phyloP scores from a whole-genome alignment of 495 filamentous ascomycete species.

The Lentithecium fluviatile region DNA sequence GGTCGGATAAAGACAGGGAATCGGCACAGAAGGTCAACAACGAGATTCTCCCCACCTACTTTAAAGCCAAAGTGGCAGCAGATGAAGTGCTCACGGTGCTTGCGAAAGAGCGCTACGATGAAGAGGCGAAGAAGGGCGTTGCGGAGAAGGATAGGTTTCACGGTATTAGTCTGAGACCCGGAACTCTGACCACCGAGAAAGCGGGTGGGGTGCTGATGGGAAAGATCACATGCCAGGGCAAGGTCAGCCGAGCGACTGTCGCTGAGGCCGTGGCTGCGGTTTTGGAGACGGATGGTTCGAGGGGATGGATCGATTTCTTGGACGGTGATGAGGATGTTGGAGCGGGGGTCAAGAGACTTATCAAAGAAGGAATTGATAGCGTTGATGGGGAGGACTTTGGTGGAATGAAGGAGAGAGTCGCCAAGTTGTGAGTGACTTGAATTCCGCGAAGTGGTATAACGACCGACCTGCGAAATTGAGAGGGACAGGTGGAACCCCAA shows the following conservation, averaged over 20 bases:
- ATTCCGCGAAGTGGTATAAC: too few species aligned
- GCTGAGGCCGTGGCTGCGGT: conserved; percentile 66
- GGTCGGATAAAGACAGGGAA: conserved; percentile 59
- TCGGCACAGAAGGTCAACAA: conserved; percentile 52
- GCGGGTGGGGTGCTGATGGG: conserved; percentile 63
- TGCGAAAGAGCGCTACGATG: conserved; percentile 48
- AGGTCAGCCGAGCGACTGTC: conserved; percentile 64
- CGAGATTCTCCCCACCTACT: conserved; percentile 61
- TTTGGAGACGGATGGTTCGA: conserved; percentile 59
- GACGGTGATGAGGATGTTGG: conserved; percentile 58
- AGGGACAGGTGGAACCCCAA: too few species aligned
- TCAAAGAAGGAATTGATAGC: conserved; percentile 61
- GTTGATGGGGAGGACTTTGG: conserved; percentile 66
- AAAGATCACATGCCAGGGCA: conserved; percentile 56
- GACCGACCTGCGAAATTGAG: too few species aligned
- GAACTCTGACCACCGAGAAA: conserved; percentile 57
- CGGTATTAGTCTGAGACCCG: conserved; percentile 69
- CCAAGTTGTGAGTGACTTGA: conserved; percentile 35
- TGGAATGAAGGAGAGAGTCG: conserved; percentile 43
- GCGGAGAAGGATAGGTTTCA: conserved; percentile 49
- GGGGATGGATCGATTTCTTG: conserved; percentile 62
- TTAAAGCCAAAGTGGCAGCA: conserved; percentile 70
- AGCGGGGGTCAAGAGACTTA: conserved; percentile 63
- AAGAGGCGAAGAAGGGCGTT: conserved; percentile 30
- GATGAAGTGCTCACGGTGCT: conserved; percentile 67